Base-by-base conservation (phyloP, 371 early-diverging fungal genomes). In the Rhizopus delemar region DNA sequence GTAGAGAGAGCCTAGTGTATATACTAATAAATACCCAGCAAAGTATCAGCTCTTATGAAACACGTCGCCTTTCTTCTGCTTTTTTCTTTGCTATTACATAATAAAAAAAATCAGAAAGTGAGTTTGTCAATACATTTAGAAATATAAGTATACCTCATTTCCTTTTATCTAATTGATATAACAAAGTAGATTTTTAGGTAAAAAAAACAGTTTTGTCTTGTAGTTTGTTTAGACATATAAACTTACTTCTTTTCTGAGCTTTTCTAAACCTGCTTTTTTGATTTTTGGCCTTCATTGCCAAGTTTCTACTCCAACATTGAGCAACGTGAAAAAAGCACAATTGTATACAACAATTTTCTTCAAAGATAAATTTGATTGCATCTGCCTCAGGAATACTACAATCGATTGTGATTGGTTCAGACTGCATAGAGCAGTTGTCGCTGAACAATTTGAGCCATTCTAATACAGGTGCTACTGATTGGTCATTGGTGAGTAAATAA, bases 221-320 rank as follows among this genome's bases (percentile, higher is more conserved):
- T 52, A 52, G 16, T 51, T 51, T 52, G 36, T 59, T 59, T 52
- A 46, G 36, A 59, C n/a, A 46, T 35, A 46, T 35, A 46, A 56
- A 56, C 28, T 46, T 46, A 58, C 59, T 51, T 58, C 59, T 51
- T 58, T 51, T 45, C 59, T 58, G 22, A 58, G 43, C 59, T 58
- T 58, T 51, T 43, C 35, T 59, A 53, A 53, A 48, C 60, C 52
- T 52, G 53, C 53, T 52, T 59, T 58, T 46, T 33, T 57, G 3
- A 59, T 35, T 46, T n/a, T n/a, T n/a, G n/a, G n/a, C n/a, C n/a
- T n/a, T n/a, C n/a, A n/a, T n/a, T n/a, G n/a, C n/a, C n/a, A n/a
- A n/a, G n/a, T n/a, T n/a, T n/a, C n/a, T n/a, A n/a, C n/a, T n/a
- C n/a, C n/a, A n/a, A n/a, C n/a, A n/a, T n/a, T n/a, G n/a, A n/a